phyloP scores from a whole-genome alignment of 352 stramenopile genomes.

The Pythium dissotocum region DNA sequence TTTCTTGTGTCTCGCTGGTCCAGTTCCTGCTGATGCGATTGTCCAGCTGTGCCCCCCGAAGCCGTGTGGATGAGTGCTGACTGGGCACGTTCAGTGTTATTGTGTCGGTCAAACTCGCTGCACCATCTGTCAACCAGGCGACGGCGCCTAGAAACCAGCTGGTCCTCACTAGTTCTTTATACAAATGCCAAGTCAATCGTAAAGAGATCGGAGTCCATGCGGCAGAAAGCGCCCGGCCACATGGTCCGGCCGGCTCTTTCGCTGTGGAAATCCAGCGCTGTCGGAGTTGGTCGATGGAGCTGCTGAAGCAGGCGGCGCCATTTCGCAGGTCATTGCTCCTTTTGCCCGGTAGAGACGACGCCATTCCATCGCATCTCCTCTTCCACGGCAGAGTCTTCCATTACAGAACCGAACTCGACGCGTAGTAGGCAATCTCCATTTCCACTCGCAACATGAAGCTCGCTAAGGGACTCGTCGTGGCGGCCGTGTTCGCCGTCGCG shows the following conservation, averaged over 20 bases:
- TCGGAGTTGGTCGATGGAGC: background rate
- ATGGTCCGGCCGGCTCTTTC: conserved; percentile 19
- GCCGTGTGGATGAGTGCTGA: conserved; percentile 4
- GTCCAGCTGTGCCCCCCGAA: conserved; percentile 4
- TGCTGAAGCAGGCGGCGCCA: no score
- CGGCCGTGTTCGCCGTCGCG: conserved; percentile 50
- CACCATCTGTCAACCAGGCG: background rate
- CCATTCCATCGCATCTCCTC: background rate
- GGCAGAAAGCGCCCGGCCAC: conserved; percentile 3
- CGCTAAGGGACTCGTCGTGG: conserved; percentile 51
- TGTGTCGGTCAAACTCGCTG: background rate
- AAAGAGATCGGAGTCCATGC: conserved; percentile 2
- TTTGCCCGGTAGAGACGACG: conserved; percentile 26
- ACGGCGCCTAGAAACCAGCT: conserved; percentile 15
- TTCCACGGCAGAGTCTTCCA: background rate
- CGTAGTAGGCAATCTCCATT: conserved; percentile 3
- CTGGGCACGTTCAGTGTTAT: background rate
- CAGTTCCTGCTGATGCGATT: conserved; percentile 4
- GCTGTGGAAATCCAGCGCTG: conserved; percentile 8
- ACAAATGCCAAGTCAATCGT: conserved; percentile 3
- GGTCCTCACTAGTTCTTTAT: background rate
- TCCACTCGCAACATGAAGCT: conserved; percentile 33
- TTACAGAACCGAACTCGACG: conserved; percentile 5
- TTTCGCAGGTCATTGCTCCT: conserved; percentile 16
- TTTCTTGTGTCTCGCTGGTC: conserved; percentile 1